These are phyloP conservation scores for Cupressus sempervirens DNA, from an alignment of 75 land plant genomes.

Conservation along the genomic window DNA sequence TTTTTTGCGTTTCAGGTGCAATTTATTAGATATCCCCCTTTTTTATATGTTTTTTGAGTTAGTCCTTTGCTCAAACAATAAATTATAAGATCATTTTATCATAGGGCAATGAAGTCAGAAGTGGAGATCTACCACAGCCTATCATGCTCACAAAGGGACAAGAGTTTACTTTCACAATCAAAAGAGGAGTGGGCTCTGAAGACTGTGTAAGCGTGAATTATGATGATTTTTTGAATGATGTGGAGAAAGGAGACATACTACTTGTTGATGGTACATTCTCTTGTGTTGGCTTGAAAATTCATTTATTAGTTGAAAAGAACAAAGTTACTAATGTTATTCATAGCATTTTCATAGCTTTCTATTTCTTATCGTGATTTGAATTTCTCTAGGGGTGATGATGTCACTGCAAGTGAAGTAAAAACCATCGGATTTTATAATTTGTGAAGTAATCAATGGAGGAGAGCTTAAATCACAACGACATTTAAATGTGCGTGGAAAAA, in stretches of 20 bases:
- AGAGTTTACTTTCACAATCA: conserved; percentile 87
- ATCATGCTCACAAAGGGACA: conserved; percentile 82
- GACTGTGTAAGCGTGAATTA: conserved; percentile 94
- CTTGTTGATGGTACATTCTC: conserved; percentile 81
- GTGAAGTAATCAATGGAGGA: too few species aligned
- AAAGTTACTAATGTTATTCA: neutral
- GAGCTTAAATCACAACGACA: too few species aligned
- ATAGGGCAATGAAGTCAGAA: too few species aligned
- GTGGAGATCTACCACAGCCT: too few species aligned
- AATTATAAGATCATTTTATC: too few species aligned
- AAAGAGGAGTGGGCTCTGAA: conserved; percentile 83
- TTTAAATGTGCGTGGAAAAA: too few species aligned
- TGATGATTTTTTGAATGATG: conserved; percentile 96
- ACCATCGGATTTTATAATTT: too few species aligned
- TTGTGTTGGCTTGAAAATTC: neutral
- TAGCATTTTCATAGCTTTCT: neutral
- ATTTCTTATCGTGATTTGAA: neutral
- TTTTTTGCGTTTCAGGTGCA: too few species aligned
- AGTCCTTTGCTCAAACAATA: too few species aligned
- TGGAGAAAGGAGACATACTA: conserved; percentile 80
- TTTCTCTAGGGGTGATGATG: conserved; percentile 88
- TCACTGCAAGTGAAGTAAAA: too few species aligned
- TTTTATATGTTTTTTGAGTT: too few species aligned
- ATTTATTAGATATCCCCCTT: too few species aligned
- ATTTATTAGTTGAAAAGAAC: neutral